Percentiles rank a stretch among this genome's conserved stretches.
These are phyloP conservation scores for Leptographium wingfieldii DNA, from an alignment of 2,329 filamentous ascomycete genomes.

Conservation along the genomic window DNA sequence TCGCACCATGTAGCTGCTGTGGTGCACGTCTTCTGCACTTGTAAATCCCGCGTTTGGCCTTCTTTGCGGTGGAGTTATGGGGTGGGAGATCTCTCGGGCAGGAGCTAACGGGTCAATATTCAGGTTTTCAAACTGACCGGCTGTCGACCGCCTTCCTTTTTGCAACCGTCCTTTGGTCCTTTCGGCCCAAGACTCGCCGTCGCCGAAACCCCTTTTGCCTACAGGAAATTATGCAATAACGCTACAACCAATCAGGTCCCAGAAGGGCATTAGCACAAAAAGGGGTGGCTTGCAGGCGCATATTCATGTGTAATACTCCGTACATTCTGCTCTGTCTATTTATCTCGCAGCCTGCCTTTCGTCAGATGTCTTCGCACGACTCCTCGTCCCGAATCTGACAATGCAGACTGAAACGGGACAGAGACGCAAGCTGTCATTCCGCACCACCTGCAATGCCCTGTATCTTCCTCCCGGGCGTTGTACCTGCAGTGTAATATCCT, in stretches of 20 bases:
- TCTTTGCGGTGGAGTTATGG: background rate
- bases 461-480: no score
- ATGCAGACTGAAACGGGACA: no score
- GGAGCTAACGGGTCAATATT: background rate
- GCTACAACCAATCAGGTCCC: background rate
- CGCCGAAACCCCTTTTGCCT: background rate
- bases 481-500: background rate
- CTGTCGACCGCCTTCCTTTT: background rate
- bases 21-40: background rate
- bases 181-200: background rate
- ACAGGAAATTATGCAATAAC: background rate
- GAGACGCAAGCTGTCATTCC: no score
- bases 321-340: background rate
- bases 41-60: no score
- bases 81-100: background rate
- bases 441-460: no score
- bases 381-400: background rate
- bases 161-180: background rate
- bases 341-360: background rate
- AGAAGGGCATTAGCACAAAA: background rate
- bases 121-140: background rate
- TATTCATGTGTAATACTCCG: background rate
- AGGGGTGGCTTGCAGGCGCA: background rate
- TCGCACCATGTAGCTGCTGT: no score
- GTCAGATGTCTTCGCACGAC: background rate